Conservation (phyloP, 2,329 filamentous ascomycete species). For the Biscogniauxia marginata region DNA sequence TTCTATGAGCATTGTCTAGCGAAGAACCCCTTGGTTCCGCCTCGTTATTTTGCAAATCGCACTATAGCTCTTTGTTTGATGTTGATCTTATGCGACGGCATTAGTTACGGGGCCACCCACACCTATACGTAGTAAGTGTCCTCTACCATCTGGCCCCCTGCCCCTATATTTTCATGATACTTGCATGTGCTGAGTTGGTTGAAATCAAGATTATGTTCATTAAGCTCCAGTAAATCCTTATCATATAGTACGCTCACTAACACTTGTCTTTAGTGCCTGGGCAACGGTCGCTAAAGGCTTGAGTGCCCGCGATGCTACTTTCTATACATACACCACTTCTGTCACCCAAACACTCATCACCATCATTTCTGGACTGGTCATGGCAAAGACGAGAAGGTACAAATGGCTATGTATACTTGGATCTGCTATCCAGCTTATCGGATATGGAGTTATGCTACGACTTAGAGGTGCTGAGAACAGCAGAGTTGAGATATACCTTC, state of each 20-base stretch:
- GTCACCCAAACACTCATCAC: conserved; percentile 43
- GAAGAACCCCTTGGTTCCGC: conserved; percentile 44
- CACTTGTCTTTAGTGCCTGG: conserved; percentile 43
- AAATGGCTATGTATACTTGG: conserved; percentile 46
- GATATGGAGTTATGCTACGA: conserved; percentile 51
- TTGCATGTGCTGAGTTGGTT: no score
- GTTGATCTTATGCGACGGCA: conserved; percentile 40
- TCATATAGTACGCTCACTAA: no score
- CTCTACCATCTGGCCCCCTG: no score
- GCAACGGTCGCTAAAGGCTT: conserved; percentile 42
- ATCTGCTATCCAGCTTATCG: conserved; percentile 41
- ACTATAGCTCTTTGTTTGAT: conserved; percentile 42
- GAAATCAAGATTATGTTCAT: no score
- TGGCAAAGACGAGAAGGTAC: conserved; percentile 42
- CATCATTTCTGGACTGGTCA: conserved; percentile 40
- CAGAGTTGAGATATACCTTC: conserved; percentile 44
- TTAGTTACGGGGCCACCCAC: conserved; percentile 45
- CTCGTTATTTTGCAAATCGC: conserved; percentile 42
- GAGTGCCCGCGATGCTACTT: conserved; percentile 40
- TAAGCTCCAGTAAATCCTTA: no score
- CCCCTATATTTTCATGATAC: no score
- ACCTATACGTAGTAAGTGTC: conserved; percentile 32
- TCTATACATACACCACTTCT: conserved; percentile 37
- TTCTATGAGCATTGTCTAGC: conserved; percentile 47
- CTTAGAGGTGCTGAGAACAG: conserved; percentile 44